phyloP scores from a whole-genome alignment of 2,329 filamentous ascomycete genomes.

The Aureobasidium sp. region DNA sequence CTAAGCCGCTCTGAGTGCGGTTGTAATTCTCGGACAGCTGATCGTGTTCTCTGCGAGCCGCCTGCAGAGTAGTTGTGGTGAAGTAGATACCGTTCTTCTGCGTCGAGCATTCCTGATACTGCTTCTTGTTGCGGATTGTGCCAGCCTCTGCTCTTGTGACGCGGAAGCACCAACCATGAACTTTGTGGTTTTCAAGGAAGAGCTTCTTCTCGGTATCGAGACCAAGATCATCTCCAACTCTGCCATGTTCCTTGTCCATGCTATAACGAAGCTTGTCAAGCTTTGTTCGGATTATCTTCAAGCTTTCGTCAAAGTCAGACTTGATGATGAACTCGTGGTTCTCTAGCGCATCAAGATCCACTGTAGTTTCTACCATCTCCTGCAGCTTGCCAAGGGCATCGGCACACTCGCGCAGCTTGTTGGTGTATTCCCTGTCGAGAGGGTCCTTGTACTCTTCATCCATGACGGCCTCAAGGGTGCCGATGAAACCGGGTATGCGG shows the following conservation, averaged over 20 bases:
- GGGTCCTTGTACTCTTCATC: slow-evolving; percentile 87
- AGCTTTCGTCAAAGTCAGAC: slow-evolving; percentile 85
- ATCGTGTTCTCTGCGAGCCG: slow-evolving; percentile 81
- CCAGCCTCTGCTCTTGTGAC: slow-evolving; percentile 83
- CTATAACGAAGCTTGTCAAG: slow-evolving; percentile 74
- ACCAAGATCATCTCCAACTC: slow-evolving; percentile 69
- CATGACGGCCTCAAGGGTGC: slow-evolving; percentile 85
- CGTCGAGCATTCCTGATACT: slow-evolving; percentile 91
- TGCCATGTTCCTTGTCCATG: slow-evolving; percentile 73
- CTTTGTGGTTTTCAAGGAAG: slow-evolving; percentile 91
- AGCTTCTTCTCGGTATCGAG: slow-evolving; percentile 97
- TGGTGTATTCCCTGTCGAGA: slow-evolving; percentile 78
- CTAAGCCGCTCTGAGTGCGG: slow-evolving; percentile 81
- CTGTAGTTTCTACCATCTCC: slow-evolving; percentile 98
- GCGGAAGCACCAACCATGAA: slow-evolving; percentile 94
- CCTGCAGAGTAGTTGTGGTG: slow-evolving; percentile 73
- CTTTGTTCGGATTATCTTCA: slow-evolving; percentile 82
- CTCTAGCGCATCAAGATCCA: slow-evolving; percentile 89
- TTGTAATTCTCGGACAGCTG: slow-evolving; percentile 93
- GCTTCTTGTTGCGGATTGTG: slow-evolving; percentile 83
- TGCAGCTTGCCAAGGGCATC: slow-evolving; percentile 76
- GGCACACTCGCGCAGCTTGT: slow-evolving; percentile 64
- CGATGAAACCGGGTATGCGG: slow-evolving; percentile 80
- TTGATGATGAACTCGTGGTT: slow-evolving; percentile 99
- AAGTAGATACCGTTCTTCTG: slow-evolving; percentile 99